Conservation (phyloP, 805 yeast species). For the Candida insectalens region DNA sequence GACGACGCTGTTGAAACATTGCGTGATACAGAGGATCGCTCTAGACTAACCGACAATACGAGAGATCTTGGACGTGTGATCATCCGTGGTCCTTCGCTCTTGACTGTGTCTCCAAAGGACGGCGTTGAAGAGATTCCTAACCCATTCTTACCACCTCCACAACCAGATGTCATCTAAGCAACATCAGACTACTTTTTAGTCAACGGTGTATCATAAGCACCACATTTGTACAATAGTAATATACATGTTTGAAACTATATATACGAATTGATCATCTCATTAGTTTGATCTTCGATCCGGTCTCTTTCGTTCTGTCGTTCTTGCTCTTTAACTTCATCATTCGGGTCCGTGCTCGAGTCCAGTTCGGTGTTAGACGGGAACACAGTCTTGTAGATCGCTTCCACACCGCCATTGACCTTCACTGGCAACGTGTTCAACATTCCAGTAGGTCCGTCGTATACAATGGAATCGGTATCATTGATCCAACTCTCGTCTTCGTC, state of each 20-base stretch:
- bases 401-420: constrained; percentile 17
- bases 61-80: constrained; percentile 72
- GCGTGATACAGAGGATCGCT: constrained; percentile 40
- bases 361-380: constrained; percentile 7
- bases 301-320: constrained; percentile 5
- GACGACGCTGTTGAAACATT: constrained; percentile 62
- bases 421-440: constrained; percentile 57
- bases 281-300: neutral
- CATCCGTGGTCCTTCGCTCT: constrained; percentile 73
- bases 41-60: constrained; percentile 37
- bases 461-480: constrained; percentile 30
- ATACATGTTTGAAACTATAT: neutral
- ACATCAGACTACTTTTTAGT: neutral
- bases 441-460: constrained; percentile 62
- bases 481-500: constrained; percentile 39
- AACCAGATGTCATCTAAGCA: neutral
- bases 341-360: neutral
- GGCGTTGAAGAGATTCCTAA: constrained; percentile 65
- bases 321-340: neutral
- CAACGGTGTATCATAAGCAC: neutral
- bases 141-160: constrained; percentile 36
- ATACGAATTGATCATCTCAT: constrained; percentile 1
- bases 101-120: constrained; percentile 64
- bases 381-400: constrained; percentile 15
- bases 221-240: neutral